phyloP scores from a whole-genome alignment of 306 rosid species.

The Vicia villosa region DNA sequence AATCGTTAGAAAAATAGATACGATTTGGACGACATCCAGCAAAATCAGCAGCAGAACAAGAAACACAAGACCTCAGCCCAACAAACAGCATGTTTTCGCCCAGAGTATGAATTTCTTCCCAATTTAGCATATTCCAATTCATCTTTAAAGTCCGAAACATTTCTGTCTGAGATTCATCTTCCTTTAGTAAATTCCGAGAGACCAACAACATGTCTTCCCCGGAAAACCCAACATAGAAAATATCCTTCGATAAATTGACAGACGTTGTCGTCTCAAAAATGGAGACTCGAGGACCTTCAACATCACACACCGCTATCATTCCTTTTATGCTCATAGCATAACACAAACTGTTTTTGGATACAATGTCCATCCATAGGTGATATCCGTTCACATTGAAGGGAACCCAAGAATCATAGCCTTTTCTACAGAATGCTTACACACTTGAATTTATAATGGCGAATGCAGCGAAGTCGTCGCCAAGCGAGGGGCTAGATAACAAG shows the following conservation, averaged over 20 bases:
- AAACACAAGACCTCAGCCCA: too few species aligned
- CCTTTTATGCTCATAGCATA: constrained; percentile 58
- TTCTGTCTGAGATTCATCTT: constrained; percentile 25
- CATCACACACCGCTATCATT: constrained; percentile 47
- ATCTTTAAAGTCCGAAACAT: constrained; percentile 52
- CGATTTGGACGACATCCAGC: constrained; percentile 48
- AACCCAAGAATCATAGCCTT: constrained; percentile 53
- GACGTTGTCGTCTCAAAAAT: constrained; percentile 23
- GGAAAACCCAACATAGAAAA: constrained; percentile 50
- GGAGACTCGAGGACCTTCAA: constrained; percentile 42
- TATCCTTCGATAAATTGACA: constrained; percentile 35
- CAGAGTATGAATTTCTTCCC: constrained; percentile 52
- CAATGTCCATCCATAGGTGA: not conserved
- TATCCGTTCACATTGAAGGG: not conserved
- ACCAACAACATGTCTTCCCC: constrained; percentile 54
- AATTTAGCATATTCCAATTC: constrained; percentile 45
- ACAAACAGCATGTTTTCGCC: constrained; percentile 55
- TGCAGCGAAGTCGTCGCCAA: constrained; percentile 36
- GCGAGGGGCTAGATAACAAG: constrained; percentile 42
- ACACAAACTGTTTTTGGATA: constrained; percentile 39
- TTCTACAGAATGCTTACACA: constrained; percentile 42
- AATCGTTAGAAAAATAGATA: constrained; percentile 60
- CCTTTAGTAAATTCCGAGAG: not conserved
- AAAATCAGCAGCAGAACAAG: constrained; percentile 51
- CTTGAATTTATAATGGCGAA: constrained; percentile 54